These are phyloP conservation scores for Phytophthora capsici DNA, from an alignment of 352 stramenopile genomes.

Conservation along the genomic window DNA sequence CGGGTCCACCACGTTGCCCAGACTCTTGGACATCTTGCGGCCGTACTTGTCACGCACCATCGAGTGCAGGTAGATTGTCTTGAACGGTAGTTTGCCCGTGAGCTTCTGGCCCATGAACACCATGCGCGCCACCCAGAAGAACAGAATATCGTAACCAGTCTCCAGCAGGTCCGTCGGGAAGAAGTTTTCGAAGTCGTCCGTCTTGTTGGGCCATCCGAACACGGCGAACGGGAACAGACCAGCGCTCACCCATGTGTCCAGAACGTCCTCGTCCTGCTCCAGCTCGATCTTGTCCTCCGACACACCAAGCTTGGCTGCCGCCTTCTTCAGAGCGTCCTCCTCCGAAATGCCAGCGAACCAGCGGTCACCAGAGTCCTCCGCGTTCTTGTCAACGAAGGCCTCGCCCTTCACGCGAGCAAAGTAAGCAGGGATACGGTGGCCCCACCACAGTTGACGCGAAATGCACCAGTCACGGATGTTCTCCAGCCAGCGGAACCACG, in stretches of 20 bases:
- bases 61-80: constrained; percentile 97
- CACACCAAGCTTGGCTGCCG: constrained; percentile 69
- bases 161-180: constrained; percentile 98
- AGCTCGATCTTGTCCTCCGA: constrained; percentile 78
- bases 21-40: constrained; percentile 99
- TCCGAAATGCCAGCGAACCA: constrained; percentile 85
- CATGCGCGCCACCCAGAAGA: constrained; percentile 99
- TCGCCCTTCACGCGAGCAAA: constrained; percentile 92
- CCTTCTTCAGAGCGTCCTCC: constrained; percentile 92
- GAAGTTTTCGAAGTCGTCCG: constrained; percentile 87
- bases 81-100: constrained; percentile 97
- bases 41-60: constrained; percentile 98
- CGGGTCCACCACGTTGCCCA: constrained; percentile 99
- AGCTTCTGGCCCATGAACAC: constrained; percentile 96
- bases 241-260: constrained; percentile 99
- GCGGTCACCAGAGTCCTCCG: constrained; percentile 56
- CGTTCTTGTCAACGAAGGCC: constrained; percentile 75
- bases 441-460: constrained; percentile 99
- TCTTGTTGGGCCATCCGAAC: constrained; percentile 82
- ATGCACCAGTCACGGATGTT: constrained; percentile 99
- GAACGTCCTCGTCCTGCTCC: constrained; percentile 98
- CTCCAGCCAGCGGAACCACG: constrained; percentile 97
- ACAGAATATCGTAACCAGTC: constrained; percentile 99
- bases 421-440: constrained; percentile 99
- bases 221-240: constrained; percentile 96